Base-by-base conservation (phyloP, 2,329 filamentous ascomycete genomes). In the Fusarium domesticum region DNA sequence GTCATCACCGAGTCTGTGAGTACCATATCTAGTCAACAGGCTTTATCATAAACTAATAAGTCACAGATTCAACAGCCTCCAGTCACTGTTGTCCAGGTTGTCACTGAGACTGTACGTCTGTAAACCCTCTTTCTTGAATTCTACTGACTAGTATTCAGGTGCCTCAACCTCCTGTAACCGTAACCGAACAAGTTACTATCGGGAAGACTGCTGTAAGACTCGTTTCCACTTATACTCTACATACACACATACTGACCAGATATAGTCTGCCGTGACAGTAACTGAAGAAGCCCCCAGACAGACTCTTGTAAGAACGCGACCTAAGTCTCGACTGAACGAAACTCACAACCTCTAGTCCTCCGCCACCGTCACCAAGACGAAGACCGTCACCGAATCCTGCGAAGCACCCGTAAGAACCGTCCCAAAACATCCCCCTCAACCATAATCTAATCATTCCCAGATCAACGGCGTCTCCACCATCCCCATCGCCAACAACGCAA, bases 401-500 rank as follows among this genome's bases (percentile, higher is more conserved):
- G 43, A 34, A n/a, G 33, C 37, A 14, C 18, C 43, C 7, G 48
- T 41, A n/a, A n/a, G n/a, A n/a, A n/a, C n/a, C n/a, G n/a, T n/a
- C n/a, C n/a, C n/a, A n/a, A n/a, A n/a, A n/a, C n/a, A n/a, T n/a
- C n/a, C n/a, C n/a, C n/a, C n/a, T n/a, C n/a, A n/a, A n/a, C n/a
- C n/a, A n/a, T n/a, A n/a, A n/a, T n/a, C n/a, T n/a, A n/a, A n/a
- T n/a, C n/a, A n/a, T n/a, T n/a, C n/a, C n/a, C n/a, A n/a, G n/a
- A n/a, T n/a, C 7, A 28, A 28, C 7, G 64, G 63, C 6, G 64
- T 67, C n/a, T 56, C 56, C 14, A 63, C 57, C 15, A 42, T 66
- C 31, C 59, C 64, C 16, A 59, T 66, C 23, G 39, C 54, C 6
- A 32, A 50, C 19, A 58, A 56, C 19, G 43, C 45, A 2, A 45